Evolutionary conservation across 176 grass and related monocot species (phyloP).

Genomic region (Hsuehochloa calcarea): DNA sequence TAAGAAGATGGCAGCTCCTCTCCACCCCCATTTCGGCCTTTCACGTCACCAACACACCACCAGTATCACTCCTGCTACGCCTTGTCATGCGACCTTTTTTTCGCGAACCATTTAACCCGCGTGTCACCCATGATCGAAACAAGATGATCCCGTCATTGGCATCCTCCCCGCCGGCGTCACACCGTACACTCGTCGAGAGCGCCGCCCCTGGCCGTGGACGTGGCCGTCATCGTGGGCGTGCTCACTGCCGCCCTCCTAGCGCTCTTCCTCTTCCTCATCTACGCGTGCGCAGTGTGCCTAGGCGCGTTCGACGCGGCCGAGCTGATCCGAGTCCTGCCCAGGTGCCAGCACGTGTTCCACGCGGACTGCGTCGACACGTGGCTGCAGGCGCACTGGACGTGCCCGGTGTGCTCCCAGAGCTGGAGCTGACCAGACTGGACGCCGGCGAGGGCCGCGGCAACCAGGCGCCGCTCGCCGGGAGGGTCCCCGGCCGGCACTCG

Average conservation of each 20-base stretch:
- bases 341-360: conserved; percentile 53
- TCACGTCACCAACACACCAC: not conserved
- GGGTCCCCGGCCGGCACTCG: conserved; percentile 2
- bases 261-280: conserved; percentile 50
- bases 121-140: conserved; percentile 10
- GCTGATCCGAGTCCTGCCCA: conserved; percentile 46
- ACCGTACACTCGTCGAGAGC: not conserved
- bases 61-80: not conserved
- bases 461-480: not conserved
- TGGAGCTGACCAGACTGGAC: not conserved
- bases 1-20: not conserved
- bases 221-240: conserved; percentile 21
- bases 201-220: conserved; percentile 1
- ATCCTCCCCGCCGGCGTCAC: not conserved
- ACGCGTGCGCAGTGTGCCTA: conserved; percentile 57
- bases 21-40: not conserved
- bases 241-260: conserved; percentile 25
- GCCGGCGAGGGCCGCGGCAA: not conserved
- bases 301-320: conserved; percentile 39
- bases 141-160: conserved; percentile 14
- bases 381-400: conserved; percentile 36
- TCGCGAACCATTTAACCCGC: not conserved
- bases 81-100: not conserved
- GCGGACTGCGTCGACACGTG: conserved; percentile 49
- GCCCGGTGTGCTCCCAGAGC: conserved; percentile 30